Evolutionary conservation across 345 rosid species (phyloP), one percentile per base, ranked within the genome.

Genomic region (Noccaea caerulescens): DNA sequence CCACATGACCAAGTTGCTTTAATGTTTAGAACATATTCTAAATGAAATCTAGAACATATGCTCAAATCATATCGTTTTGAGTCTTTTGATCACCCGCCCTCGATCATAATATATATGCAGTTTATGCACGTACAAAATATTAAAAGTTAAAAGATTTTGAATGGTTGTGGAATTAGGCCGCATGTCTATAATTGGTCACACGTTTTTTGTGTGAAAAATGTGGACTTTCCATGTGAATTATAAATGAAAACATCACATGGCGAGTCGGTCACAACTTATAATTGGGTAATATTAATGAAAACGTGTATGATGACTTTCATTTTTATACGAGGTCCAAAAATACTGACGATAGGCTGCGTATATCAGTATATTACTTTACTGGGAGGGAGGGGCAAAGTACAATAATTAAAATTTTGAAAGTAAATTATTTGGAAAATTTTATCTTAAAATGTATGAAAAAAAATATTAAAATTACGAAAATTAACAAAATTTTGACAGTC

Each of bases 201-300:
- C 37, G 73, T 58, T 69, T 69, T 23, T 37, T 39, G 32, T 58
- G 66, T 69, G 38, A 13, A 46, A 18, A 18, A 8, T 44, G 6
- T 56, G 54, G 11, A 68, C 12, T 46, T 36, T 7, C 39, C 73
- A 69, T 58, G 66, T 69, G 73, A 33, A 58, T 6, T 27, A n/a
- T 37, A 46, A 13, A 58, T 10, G 58, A 69, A 69, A 36, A 46
- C 39, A n/a, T 58, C 49, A 58, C 73, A 47, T 69, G 73, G 18
- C 7, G 8, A 43, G 64, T 69, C 47, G 63, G 30, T 36, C 56
- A 34, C 73, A 23, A 69, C 65, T n/a, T 45, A 9, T 38, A 57
- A 36, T 68, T 56, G 0, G 47, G 46, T 36, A 8, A 11, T 46
- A n/a, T 69, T 34, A 20, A 20, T 20, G 6, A 46, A 43, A 69